These are phyloP conservation scores for Seiridium cupressi DNA, from an alignment of 2,329 filamentous ascomycete species.

Conservation along the genomic window DNA sequence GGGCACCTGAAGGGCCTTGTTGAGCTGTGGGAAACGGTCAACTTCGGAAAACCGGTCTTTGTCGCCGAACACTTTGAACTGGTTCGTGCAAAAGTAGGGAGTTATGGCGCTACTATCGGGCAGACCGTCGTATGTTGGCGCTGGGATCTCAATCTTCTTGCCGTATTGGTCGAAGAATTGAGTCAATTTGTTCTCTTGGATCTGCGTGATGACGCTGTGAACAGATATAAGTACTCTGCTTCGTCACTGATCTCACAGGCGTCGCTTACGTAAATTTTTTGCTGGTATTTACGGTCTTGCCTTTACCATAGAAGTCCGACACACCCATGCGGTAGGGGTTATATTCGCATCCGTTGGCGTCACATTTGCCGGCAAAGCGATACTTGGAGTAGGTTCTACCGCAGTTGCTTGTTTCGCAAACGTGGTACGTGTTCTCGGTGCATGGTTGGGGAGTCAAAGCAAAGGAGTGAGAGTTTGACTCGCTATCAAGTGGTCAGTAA, in stretches of 20 bases:
- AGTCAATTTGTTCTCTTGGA: conserved; percentile 43
- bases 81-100: not conserved
- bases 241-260: not conserved
- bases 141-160: conserved; percentile 34
- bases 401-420: conserved; percentile 45
- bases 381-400: conserved; percentile 46
- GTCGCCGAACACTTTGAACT: conserved; percentile 45
- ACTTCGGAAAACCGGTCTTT: conserved; percentile 47
- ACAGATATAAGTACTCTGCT: not conserved
- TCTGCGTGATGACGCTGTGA: conserved; percentile 55
- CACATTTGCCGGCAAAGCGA: conserved; percentile 59
- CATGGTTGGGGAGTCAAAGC: conserved; percentile 64
- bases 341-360: conserved; percentile 66
- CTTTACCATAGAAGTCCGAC: conserved; percentile 58
- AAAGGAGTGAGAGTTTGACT: conserved; percentile 59
- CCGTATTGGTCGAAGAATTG: conserved; percentile 61
- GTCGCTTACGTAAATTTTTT: conserved; percentile 16
- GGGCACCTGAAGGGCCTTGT: conserved; percentile 48
- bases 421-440: conserved; percentile 41
- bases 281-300: conserved; percentile 26
- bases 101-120: not conserved
- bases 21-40: conserved; percentile 54
- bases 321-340: conserved; percentile 66
- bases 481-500: conserved; percentile 26
- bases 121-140: not conserved